These are phyloP conservation scores for Lippia alba DNA, from an alignment of 305 asterid genomes.

Conservation along the genomic window DNA sequence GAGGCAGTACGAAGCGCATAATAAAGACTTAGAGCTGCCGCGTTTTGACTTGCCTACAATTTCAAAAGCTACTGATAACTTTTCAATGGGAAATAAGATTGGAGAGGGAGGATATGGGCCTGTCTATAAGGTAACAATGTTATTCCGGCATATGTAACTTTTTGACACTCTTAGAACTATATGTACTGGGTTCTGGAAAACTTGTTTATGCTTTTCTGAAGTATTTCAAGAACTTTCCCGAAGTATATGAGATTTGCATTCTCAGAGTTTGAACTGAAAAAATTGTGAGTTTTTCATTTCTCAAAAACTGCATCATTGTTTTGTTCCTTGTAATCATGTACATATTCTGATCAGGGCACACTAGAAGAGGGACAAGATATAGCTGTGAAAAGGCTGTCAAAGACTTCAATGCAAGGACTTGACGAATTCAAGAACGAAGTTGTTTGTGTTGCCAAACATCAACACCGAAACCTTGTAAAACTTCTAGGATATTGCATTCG, in stretches of 20 bases:
- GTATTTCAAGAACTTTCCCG: background rate
- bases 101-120: conserved; percentile 49
- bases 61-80: conserved; percentile 37
- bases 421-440: conserved; percentile 1
- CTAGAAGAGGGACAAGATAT: conserved; percentile 45
- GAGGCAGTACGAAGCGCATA: background rate
- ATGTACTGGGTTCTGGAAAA: background rate
- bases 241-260: background rate
- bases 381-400: conserved; percentile 50
- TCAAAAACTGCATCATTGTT: background rate
- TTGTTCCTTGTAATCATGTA: background rate
- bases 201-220: background rate
- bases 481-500: background rate
- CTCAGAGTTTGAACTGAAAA: background rate
- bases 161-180: background rate
- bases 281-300: background rate
- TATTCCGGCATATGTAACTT: too few species aligned
- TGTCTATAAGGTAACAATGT: conserved; percentile 40
- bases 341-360: conserved; percentile 33
- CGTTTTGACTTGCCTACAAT: conserved; percentile 31
- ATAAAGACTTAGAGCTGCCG: conserved; percentile 36
- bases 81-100: conserved; percentile 39
- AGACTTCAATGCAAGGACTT: background rate
- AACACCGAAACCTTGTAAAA: background rate
- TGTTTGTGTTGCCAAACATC: background rate